Conservation (phyloP, 148 eudicot genomes). For the Arctostaphylos glauca region DNA sequence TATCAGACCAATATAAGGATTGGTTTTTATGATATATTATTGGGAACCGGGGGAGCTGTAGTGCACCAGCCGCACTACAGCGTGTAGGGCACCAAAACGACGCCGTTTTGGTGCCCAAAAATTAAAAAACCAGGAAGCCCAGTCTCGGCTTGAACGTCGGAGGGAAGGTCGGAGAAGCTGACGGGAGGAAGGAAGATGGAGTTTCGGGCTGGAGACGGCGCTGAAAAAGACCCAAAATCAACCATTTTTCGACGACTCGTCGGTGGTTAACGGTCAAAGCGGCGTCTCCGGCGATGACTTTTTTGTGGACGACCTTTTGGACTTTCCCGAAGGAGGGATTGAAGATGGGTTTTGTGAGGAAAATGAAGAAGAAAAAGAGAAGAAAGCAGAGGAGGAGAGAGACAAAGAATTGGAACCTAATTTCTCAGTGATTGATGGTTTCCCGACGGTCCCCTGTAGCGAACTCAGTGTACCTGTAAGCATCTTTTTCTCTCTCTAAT, state of each 20-base stretch:
- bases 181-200: no score
- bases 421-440: constrained; percentile 16
- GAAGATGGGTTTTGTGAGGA: constrained; percentile 20
- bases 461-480: constrained; percentile 49
- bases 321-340: constrained; percentile 24
- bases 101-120: no score
- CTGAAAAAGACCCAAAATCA: constrained; percentile 5
- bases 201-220: constrained; percentile 24
- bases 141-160: no score
- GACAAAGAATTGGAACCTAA: background rate
- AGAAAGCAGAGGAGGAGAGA: background rate
- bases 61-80: no score
- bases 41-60: no score
- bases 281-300: constrained; percentile 35
- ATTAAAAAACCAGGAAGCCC: no score
- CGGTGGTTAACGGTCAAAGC: constrained; percentile 16
- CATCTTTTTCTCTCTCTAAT: background rate
- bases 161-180: no score
- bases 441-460: constrained; percentile 24
- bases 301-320: constrained; percentile 54
- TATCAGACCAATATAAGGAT: no score
- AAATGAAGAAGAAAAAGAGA: no score
- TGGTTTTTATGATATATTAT: no score
- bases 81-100: no score
- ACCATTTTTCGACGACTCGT: constrained; percentile 14